phyloP scores from a whole-genome alignment of 2,329 filamentous ascomycete genomes.

The Elsinoe arachidis region DNA sequence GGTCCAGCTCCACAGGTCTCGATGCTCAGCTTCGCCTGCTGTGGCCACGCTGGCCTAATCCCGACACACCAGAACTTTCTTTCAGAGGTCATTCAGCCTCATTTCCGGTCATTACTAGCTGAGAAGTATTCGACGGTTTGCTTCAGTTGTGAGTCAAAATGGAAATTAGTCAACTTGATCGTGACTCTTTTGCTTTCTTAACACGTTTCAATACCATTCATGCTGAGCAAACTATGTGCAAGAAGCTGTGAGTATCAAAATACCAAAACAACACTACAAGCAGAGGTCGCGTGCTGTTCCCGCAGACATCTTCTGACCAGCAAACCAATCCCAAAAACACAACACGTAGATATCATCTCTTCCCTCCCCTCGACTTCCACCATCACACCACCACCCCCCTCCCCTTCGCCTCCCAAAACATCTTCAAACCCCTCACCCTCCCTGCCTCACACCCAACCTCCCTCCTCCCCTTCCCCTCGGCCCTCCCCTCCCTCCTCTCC shows the following conservation, averaged over 20 bases:
- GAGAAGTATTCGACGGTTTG: not conserved
- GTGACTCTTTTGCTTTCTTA: not conserved
- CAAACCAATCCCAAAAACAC: not conserved
- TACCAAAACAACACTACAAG: not conserved
- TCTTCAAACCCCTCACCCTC: constrained; percentile 40
- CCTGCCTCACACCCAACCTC: constrained; percentile 30
- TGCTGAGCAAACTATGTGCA: not conserved
- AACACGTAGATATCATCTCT: constrained; percentile 1
- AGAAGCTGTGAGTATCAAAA: not conserved
- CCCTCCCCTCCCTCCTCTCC: constrained; percentile 23
- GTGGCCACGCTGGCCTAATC: not conserved
- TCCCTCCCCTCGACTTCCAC: not conserved
- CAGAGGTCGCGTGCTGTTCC: constrained; percentile 5
- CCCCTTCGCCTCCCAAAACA: constrained; percentile 57
- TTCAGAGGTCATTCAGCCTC: not conserved
- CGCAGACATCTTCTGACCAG: not conserved
- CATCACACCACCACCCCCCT: not conserved
- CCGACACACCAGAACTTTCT: not conserved
- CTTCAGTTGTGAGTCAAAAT: not conserved
- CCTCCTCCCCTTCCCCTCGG: not conserved
- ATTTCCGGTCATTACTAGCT: not conserved
- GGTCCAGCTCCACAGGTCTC: not conserved
- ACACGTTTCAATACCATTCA: not conserved
- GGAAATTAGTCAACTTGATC: not conserved
- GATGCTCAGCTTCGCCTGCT: not conserved